Evolutionary conservation across 148 eudicot species (phyloP).

Genomic region (Simmondsia chinensis): DNA sequence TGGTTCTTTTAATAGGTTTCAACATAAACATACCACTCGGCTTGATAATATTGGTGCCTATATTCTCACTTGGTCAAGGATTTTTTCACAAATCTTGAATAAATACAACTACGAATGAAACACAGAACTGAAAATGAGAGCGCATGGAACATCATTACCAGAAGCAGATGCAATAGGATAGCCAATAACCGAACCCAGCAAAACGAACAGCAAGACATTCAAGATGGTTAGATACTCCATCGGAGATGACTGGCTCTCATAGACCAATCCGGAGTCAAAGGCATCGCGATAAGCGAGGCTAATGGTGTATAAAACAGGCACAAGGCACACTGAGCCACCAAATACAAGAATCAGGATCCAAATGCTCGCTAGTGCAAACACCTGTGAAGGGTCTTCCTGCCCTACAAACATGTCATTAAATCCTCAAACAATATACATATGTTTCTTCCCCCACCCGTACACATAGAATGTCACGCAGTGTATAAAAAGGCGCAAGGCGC

Average conservation of each 20-base stretch:
- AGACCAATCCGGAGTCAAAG: slow-evolving; percentile 29
- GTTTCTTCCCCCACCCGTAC: neutral
- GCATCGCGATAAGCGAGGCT: slow-evolving; percentile 63
- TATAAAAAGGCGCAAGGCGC: too few species aligned
- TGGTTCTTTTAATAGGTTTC: too few species aligned
- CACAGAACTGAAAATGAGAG: neutral
- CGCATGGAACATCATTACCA: slow-evolving; percentile 37
- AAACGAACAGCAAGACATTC: slow-evolving; percentile 50
- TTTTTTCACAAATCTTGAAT: too few species aligned
- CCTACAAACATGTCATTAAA: slow-evolving; percentile 81
- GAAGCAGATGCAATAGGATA: slow-evolving; percentile 89
- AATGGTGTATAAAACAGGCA: slow-evolving; percentile 59
- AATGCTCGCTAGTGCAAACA: slow-evolving; percentile 78
- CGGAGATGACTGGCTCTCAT: slow-evolving; percentile 29
- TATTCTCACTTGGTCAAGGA: too few species aligned
- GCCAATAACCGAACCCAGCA: slow-evolving; percentile 66
- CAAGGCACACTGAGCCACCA: slow-evolving; percentile 59
- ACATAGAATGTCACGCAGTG: too few species aligned
- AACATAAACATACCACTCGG: too few species aligned
- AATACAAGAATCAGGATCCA: slow-evolving; percentile 84
- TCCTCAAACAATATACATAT: slow-evolving; percentile 30
- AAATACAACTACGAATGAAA: neutral
- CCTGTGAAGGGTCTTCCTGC: slow-evolving; percentile 99
- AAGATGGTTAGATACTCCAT: slow-evolving; percentile 35
- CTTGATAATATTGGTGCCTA: too few species aligned